Base-by-base conservation (phyloP, 2,329 filamentous ascomycete species). In the Penicillium olsonii region DNA sequence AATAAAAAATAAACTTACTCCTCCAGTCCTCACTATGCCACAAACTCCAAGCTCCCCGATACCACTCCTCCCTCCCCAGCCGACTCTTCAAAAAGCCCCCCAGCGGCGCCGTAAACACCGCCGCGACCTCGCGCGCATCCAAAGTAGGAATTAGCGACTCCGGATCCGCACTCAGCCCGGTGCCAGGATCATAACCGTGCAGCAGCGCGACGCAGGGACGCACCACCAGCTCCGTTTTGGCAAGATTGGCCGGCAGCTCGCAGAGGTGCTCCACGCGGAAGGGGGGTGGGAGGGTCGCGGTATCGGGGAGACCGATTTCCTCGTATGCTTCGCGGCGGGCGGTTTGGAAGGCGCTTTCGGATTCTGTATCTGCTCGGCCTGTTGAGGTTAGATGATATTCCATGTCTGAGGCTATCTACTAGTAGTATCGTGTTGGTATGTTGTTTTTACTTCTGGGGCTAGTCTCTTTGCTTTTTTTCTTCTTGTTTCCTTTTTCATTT, bases 81-180 rank as follows among this genome's bases (percentile, higher is more conserved):
- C 89, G 87, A 26, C 75, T 68, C 39, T 75, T 77, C 45, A 97
- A 74, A 68, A 97, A 96, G 67, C 91, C 88, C 68, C 87, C 84
- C 61, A 97, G 90, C 0, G 90, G 88, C 5, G 88, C 92, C 5
- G 89, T 92, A 73, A 97, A 97, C 27, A 97, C 90, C 37, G 91
- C 92, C 2, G 91, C 92, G 2, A 97, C 92, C 72, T 97, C 92
- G 57, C 88, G 87, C 1, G 91, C 88, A 71, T 96, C 90, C 10
- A 96, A 79, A 33, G 84, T 81, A 0, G 92, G 92, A 52, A 90
- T 90, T 71, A 92, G 81, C 53, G 78, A 82, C 64, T 88, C 88
- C 2, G 83, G 84, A 44, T 80, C 77, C 1, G 75, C 78, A 54
- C 68, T 67, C 43, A 66, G 56, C 10, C 69, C 71, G 4, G 68